phyloP scores from a whole-genome alignment of 2,329 filamentous ascomycete species.

The Blastomyces parvus region DNA sequence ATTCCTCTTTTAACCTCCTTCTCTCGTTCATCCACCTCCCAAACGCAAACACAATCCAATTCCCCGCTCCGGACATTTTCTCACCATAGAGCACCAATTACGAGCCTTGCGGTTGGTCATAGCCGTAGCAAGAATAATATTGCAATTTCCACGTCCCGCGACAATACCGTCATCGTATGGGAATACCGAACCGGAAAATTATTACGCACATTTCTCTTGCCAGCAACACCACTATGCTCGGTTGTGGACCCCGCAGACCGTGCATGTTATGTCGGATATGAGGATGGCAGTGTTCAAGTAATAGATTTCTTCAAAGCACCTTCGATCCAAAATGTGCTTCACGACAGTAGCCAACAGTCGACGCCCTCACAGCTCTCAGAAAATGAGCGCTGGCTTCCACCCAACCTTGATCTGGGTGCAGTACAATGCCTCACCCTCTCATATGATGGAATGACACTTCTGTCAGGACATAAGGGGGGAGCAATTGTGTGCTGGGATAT shows the following conservation, averaged over 20 bases:
- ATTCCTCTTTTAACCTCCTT: conserved; percentile 63
- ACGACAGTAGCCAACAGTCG: conserved; percentile 28
- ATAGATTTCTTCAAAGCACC: conserved; percentile 60
- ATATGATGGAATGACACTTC: conserved; percentile 69
- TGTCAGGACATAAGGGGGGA: conserved; percentile 74
- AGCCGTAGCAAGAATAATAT: conserved; percentile 66
- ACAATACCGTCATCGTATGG: conserved; percentile 88
- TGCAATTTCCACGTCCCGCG: conserved; percentile 71
- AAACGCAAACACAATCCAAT: conserved; percentile 36
- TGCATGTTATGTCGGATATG: conserved; percentile 69
- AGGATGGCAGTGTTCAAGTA: conserved; percentile 69
- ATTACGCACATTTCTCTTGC: conserved; percentile 72
- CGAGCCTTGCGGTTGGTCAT: conserved; percentile 50
- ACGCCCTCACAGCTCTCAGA: conserved; percentile 34
- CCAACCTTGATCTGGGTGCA: conserved; percentile 54
- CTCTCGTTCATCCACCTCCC: conserved; percentile 34
- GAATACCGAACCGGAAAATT: conserved; percentile 72
- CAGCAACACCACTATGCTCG: conserved; percentile 61
- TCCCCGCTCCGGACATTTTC: conserved; percentile 68
- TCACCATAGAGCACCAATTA: conserved; percentile 52
- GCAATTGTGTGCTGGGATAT: conserved; percentile 75
- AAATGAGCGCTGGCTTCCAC: conserved; percentile 42
- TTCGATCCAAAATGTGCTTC: conserved; percentile 33
- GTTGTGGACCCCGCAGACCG: conserved; percentile 73
- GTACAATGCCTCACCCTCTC: conserved; percentile 61